Evolutionary conservation across 1,139 yeast species (phyloP), one percentile per base, ranked within the genome.

Genomic region (Sugiyamaella neomexicana): DNA sequence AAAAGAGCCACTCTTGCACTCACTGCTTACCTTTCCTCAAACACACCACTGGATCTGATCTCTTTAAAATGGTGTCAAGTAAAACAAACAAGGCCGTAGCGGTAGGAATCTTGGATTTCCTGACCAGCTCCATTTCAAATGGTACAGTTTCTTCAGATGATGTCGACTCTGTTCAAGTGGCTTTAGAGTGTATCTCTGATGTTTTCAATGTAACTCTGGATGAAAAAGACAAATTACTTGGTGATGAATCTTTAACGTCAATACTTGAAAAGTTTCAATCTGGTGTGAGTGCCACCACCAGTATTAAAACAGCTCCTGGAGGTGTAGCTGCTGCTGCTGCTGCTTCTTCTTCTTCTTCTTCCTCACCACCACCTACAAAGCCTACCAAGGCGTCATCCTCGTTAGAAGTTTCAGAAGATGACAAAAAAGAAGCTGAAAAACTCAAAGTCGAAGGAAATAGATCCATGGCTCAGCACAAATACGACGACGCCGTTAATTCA

Each of bases 131-230:
- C 7, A 81, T 87, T 34, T 68, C 78, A 45, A 78, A 80, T 60
- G 88, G 89, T 53, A 79, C 81, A 48, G 80, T 91, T 51, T 75
- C 85, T 40, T 87, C 85, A 61, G 98, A 91, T 63, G 89, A 85
- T 67, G 80, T 80, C 57, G 99, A 93, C 63, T 89, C 97, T n/a
- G 79, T 93, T 67, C 97, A 91, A 62, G 96, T 93, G 51, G 98
- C 98, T 61, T 81, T 90, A 65, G 97, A 89, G 67, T 89, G 97
- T 75, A 81, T 93, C 57, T 82, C 89, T 32, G 98, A 91, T 65
- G 91, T 96, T 5, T 93, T 86, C 70, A 85, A 79, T 55, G 85
- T 93, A 34, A 80, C 82, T 59, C 76, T 75, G 42, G 67, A 72
- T 12, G 64, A 72, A 25, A 68, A 70, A 36, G 63, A 76, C 12